A percentile compares a stretch with the other conserved stretches of the same genome.
Conservation (phyloP, 2,329 filamentous ascomycete species). For the Aspergillus clavatus region DNA sequence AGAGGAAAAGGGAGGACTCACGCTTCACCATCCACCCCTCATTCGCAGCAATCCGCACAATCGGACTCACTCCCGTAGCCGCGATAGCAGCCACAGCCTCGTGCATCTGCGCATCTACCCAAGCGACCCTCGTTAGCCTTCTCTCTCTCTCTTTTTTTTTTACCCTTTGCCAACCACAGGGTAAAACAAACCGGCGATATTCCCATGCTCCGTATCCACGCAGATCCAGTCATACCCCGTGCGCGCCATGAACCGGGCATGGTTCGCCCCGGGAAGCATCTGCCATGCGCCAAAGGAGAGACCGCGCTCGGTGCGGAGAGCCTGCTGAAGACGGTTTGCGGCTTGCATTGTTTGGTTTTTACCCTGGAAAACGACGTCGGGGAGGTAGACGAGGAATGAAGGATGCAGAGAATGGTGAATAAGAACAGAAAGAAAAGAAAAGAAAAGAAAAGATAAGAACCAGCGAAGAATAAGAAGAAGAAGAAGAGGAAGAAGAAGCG, state of each 20-base stretch:
- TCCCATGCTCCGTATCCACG: conserved; percentile 54
- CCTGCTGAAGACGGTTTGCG: conserved; percentile 50
- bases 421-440: neutral
- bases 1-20: conserved; percentile 22
- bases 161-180: no score
- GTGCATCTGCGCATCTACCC: conserved; percentile 45
- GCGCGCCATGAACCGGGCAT: conserved; percentile 50
- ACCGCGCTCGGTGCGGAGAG: conserved; percentile 44
- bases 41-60: conserved; percentile 50
- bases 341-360: conserved; percentile 51
- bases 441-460: neutral
- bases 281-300: conserved; percentile 56
- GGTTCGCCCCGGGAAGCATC: conserved; percentile 53
- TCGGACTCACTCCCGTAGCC: conserved; percentile 39
- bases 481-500: neutral
- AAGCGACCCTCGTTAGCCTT: neutral
- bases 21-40: conserved; percentile 61
- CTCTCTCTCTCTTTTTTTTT: neutral
- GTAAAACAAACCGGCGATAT: conserved; percentile 45
- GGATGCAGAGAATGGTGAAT: neutral
- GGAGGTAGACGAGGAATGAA: no score
- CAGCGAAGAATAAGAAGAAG: neutral
- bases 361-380: no score
- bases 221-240: conserved; percentile 52
- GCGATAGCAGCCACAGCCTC: conserved; percentile 49